These are phyloP conservation scores for Thielaviopsis punctulata DNA, from an alignment of 2,329 filamentous ascomycete genomes.

Conservation along the genomic window DNA sequence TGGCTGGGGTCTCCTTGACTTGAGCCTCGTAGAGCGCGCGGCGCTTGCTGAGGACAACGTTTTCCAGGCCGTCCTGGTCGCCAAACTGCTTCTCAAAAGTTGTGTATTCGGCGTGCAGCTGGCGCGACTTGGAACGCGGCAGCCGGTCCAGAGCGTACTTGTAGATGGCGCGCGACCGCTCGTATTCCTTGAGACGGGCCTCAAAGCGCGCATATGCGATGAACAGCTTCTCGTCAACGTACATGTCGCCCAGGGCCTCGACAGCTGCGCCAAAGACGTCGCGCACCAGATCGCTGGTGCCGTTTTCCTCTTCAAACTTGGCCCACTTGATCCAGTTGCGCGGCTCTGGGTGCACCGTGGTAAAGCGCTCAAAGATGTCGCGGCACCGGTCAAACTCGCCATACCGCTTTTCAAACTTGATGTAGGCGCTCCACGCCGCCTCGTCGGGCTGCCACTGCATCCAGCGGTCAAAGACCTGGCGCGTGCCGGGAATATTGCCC, in stretches of 20 bases:
- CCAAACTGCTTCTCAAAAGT: constrained; percentile 98
- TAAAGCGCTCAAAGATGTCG: constrained; percentile 78
- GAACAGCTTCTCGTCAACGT: constrained; percentile 91
- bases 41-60: constrained; percentile 88
- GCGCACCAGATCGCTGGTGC: constrained; percentile 76
- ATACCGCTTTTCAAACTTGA: constrained; percentile 93
- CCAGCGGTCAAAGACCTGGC: constrained; percentile 94
- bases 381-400: constrained; percentile 81
- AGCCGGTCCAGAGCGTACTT: constrained; percentile 90
- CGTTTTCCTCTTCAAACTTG: constrained; percentile 89
- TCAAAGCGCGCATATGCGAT: constrained; percentile 93
- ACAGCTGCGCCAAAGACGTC: constrained; percentile 83
- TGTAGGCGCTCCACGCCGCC: constrained; percentile 87
- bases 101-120: constrained; percentile 84
- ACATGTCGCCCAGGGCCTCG: constrained; percentile 80
- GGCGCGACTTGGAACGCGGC: constrained; percentile 68
- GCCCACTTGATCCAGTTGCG: constrained; percentile 99
- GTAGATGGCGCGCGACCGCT: constrained; percentile 85
- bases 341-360: constrained; percentile 81
- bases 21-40: constrained; percentile 88
- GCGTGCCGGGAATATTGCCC: constrained; percentile 77
- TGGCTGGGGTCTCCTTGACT: constrained; percentile 83
- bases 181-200: constrained; percentile 85
- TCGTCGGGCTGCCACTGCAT: constrained; percentile 97
- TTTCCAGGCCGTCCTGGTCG: constrained; percentile 80